Evolutionary conservation across 257 asterid species (phyloP).

Genomic region (Solanum habrochaites): DNA sequence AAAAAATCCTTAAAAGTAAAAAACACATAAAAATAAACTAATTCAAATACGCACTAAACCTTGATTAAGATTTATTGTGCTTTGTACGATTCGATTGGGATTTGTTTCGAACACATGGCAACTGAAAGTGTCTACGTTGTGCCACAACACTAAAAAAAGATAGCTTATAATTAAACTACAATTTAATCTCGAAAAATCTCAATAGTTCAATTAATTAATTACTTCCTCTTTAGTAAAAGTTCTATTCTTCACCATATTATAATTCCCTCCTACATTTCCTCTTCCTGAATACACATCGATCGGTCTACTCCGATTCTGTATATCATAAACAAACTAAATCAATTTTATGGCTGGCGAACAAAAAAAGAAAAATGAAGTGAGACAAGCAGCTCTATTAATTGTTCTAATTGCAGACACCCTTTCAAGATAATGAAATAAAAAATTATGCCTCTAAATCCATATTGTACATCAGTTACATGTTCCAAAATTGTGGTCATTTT

Average conservation of each 20-base stretch:
- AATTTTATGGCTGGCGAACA: neutral
- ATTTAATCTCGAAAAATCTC: neutral
- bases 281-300: neutral
- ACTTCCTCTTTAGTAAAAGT: neutral
- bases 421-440: neutral
- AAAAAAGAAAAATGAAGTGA: neutral
- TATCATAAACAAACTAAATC: neutral
- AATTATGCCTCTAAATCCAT: neutral
- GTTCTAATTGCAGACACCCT: neutral
- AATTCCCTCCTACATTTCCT: neutral
- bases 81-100: neutral
- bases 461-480: neutral
- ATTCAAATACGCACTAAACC: too few relatives aligned
- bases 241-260: neutral
- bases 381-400: neutral
- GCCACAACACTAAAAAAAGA: neutral
- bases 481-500: neutral
- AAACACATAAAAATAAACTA: neutral
- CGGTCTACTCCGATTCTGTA: neutral
- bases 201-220: neutral
- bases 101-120: neutral
- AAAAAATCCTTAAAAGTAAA: too few relatives aligned
- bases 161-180: neutral
- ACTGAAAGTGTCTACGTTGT: neutral
- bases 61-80: neutral